A percentile compares a stretch with the other conserved stretches of the same genome.
Evolutionary conservation across 495 filamentous ascomycete species (phyloP).

Genomic region (Penicillium samsonianum): DNA sequence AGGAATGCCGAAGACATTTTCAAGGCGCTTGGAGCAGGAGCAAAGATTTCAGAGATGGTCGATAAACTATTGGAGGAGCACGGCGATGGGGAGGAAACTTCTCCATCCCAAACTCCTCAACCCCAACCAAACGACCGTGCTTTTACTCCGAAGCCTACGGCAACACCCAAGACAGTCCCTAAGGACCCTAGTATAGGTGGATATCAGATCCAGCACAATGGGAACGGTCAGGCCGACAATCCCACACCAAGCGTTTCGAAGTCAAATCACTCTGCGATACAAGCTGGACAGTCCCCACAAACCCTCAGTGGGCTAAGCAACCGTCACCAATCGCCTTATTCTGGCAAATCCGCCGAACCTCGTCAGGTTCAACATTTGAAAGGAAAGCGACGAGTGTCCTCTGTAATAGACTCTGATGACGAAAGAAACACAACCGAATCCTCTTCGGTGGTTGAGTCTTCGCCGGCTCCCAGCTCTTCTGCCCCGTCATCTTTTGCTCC

Average conservation of each 20-base stretch:
- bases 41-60: neutral
- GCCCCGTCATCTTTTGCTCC: neutral
- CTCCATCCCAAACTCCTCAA: neutral
- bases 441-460: neutral
- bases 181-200: neutral
- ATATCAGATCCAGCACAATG: neutral
- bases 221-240: neutral
- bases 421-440: neutral
- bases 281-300: neutral
- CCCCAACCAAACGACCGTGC: neutral
- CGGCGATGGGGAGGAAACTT: neutral
- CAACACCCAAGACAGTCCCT: neutral
- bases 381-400: neutral
- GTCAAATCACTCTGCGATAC: neutral
- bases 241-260: neutral
- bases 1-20: neutral
- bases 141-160: neutral
- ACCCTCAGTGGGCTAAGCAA: neutral
- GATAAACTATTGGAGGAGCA: neutral
- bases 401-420: neutral
- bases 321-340: neutral
- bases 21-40: neutral
- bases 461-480: conserved; percentile 2
- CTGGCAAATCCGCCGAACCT: neutral
- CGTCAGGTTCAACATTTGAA: conserved; percentile 8